Percentiles rank a stretch among this genome's conserved stretches.
Conservation (phyloP, 108 stramenopile genomes). For the Conticribra weissflogii region DNA sequence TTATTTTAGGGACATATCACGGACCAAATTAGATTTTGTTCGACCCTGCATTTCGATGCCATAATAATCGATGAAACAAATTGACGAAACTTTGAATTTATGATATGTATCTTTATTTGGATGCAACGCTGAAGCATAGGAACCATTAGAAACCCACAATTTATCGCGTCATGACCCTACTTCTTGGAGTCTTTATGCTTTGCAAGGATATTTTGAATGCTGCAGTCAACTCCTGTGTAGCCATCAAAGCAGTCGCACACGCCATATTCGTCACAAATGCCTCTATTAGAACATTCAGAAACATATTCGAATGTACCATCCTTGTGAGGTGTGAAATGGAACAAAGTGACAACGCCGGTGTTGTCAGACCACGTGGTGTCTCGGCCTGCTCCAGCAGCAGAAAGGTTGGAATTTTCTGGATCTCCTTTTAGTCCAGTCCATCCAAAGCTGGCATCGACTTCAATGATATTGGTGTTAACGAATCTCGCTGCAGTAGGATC, state of each 20-base stretch:
- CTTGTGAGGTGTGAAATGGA: slow-evolving; percentile 65
- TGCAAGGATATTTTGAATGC: slow-evolving; percentile 34
- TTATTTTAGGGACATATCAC: too few relatives aligned
- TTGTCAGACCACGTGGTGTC: slow-evolving; percentile 42
- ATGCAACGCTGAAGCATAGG: too few relatives aligned
- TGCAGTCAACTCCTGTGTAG: slow-evolving; percentile 36
- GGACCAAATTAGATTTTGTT: too few relatives aligned
- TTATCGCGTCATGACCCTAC: too few relatives aligned
- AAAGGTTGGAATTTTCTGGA: slow-evolving; percentile 39
- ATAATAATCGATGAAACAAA: too few relatives aligned
- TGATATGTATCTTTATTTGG: too few relatives aligned
- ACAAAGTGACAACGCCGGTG: slow-evolving; percentile 58
- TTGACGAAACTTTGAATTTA: too few relatives aligned
- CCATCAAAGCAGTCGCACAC: slow-evolving; percentile 75
- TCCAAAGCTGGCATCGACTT: slow-evolving; percentile 59
- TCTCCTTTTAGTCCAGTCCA: slow-evolving; percentile 60
- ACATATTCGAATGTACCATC: slow-evolving; percentile 60
- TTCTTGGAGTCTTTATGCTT: too few relatives aligned
- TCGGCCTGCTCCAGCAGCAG: slow-evolving; percentile 19
- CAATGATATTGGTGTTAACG: slow-evolving; percentile 63
- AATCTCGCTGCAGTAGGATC: slow-evolving; percentile 38
- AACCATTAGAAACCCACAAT: too few relatives aligned
- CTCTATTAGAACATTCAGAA: slow-evolving; percentile 63
- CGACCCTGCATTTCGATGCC: too few relatives aligned
- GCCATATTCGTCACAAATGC: slow-evolving; percentile 57